Base-by-base conservation (phyloP, 805 yeast genomes). In the Candida berthetii region DNA sequence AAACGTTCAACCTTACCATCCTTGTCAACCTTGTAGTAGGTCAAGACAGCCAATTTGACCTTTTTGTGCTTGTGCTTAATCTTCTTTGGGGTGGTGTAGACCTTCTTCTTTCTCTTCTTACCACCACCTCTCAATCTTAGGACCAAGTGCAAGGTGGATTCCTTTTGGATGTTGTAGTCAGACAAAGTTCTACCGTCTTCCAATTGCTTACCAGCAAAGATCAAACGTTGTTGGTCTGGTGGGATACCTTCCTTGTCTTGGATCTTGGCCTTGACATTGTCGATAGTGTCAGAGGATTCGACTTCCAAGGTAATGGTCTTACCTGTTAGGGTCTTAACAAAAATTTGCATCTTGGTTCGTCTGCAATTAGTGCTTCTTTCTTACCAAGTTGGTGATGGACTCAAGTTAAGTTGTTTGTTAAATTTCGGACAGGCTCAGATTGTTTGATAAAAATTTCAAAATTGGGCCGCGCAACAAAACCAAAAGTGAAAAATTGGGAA, bases 81-180 rank as follows among this genome's bases (percentile, higher is more conserved):
- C 85, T 90, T 95, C 90, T 93, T 93, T 81, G 99, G 99, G 69
- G 98, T 91, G 78, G 98, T 91, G 91, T 91, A 93, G 71, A 89
- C 97, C 95, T 91, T 91, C 96, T 93, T 93, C 93, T 93, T 93
- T 84, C 96, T 91, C 93, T 93, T 93, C 87, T 90, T 93, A 80
- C 96, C 96, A 76, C 96, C 96, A 78, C 98, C 98, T 79, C 97
- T 87, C 70, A 91, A 85, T 81, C 97, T 89, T 56, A 91, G 77
- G 54, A 91, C 98, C 76, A 91, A 82, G 72, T 91, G 96, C 42
- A 90, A 72, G 48, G 97, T 90, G 51, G 96, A 88, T 75, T 90
- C 97, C 79, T 90, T 90, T 76, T 89, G 96, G 70, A 90, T 90
- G 85, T 90, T 90, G 91, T 90, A 90, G 75, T 90, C 96, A 53